Conservation (phyloP, 2,329 filamentous ascomycete genomes). For the Calonectria crousiana region DNA sequence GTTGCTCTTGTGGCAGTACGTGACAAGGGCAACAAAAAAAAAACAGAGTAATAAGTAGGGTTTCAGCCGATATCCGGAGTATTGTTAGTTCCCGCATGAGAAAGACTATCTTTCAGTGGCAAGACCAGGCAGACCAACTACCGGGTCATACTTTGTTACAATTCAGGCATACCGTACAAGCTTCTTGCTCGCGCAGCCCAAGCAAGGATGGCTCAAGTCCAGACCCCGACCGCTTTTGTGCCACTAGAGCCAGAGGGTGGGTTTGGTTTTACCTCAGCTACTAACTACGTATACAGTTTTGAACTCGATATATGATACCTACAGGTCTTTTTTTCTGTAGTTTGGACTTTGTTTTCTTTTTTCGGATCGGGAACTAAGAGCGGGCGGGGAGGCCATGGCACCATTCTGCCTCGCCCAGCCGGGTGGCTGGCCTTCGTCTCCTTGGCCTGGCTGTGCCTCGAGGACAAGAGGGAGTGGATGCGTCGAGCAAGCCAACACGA, state of each 20-base stretch:
- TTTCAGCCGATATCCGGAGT: neutral
- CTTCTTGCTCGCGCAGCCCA: constrained; percentile 1
- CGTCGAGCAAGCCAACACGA: neutral
- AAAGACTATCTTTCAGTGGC: neutral
- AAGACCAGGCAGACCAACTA: neutral
- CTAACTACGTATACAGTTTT: neutral
- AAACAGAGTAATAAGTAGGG: neutral
- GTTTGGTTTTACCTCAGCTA: constrained; percentile 3
- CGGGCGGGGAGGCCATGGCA: neutral
- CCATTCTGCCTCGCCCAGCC: constrained; percentile 2
- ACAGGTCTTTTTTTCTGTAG: neutral
- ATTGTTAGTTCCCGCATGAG: neutral
- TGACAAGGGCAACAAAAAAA: neutral
- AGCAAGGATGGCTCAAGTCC: neutral
- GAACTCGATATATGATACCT: neutral
- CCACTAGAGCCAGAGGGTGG: neutral
- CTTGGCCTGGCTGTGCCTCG: constrained; percentile 11
- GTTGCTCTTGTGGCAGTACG: neutral
- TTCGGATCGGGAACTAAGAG: constrained; percentile 1
- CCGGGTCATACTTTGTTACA: neutral
- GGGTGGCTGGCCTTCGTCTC: constrained; percentile 13
- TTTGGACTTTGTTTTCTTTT: neutral
- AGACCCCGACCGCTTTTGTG: neutral
- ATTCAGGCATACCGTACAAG: neutral
- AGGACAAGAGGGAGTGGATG: constrained; percentile 40